Base-by-base conservation (phyloP, 2,329 filamentous ascomycete genomes). In the Colletotrichum chrysophilum region DNA sequence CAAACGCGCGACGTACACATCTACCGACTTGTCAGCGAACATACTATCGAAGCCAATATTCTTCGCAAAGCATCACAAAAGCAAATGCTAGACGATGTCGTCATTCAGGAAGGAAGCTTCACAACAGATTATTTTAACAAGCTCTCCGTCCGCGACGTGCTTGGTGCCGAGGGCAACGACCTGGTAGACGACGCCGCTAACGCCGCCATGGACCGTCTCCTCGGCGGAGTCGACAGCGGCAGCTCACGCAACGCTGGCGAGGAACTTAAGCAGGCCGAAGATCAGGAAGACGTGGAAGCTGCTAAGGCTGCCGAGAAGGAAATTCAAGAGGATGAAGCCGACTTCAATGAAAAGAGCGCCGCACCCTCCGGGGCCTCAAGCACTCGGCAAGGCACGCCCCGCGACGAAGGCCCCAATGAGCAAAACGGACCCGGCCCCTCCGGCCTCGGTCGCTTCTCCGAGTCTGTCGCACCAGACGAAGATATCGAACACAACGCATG, bases 1-100 rank as follows among this genome's bases (percentile, higher is more conserved):
- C 97, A 99, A 84, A 98, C 97, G 1, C 93, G 97, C 34, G 97
- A 99, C 83, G 97, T 99, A 36, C 96, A 98, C 84, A 98, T 99
- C 75, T 99, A 98, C 86, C 95, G 96, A 3, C 93, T 98, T 24
- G 93, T 98, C 10, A 97, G 95, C 13, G 94, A 98, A 81, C 94
- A 97, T 81, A 99, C 97, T 0, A 98, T 99, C 76, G 97, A 99
- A 84, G 96, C 96, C 81, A 99, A 99, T 81, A 99, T 99, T 76
- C 88, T 99, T 52, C 95, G 96, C 78, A 98, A 98, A 82, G 96
- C 96, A 14, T 97, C 97, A 69, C 97, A 99, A 85, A 99, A 99
- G 87, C 95, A 97, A 80, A 96, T 99, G 91, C 90, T 99, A 0
- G 97, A 99, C 80, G 97, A 99, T 78, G 95, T 99, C 9, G 96